These are phyloP conservation scores for Lasiosphaeria ovina DNA, from an alignment of 495 filamentous ascomycete species.

Conservation along the genomic window DNA sequence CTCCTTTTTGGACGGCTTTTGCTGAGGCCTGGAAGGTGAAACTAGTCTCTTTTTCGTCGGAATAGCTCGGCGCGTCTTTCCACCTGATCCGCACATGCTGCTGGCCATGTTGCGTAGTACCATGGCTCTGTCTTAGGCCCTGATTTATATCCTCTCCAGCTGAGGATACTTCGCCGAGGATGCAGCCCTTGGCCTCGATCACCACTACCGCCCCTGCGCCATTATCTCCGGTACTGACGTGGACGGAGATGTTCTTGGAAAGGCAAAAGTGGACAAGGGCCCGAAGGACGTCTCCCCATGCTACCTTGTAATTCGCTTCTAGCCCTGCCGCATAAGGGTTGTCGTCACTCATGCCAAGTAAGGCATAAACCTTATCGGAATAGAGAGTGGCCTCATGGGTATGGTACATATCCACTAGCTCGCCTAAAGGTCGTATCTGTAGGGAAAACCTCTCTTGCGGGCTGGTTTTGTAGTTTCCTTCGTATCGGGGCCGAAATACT, in stretches of 20 bases:
- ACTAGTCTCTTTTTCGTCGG: slow-evolving; percentile 12
- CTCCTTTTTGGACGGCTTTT: slow-evolving; percentile 21
- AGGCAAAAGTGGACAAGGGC: slow-evolving; percentile 7
- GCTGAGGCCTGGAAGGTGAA: slow-evolving; percentile 29
- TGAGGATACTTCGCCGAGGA: neutral
- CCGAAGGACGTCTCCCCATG: neutral
- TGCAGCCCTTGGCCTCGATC: neutral
- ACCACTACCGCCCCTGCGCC: neutral
- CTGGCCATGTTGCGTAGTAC: slow-evolving; percentile 1
- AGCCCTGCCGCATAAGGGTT: neutral
- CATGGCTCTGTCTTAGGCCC: neutral
- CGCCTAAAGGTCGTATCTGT: slow-evolving; percentile 26
- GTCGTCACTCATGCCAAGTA: slow-evolving; percentile 27
- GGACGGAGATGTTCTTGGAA: slow-evolving; percentile 4
- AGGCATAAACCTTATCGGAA: slow-evolving; percentile 39
- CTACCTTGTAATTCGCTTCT: slow-evolving; percentile 3
- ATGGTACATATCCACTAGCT: slow-evolving; percentile 38
- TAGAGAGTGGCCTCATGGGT: slow-evolving; percentile 28
- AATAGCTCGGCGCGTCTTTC: slow-evolving; percentile 14
- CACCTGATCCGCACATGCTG: slow-evolving; percentile 24
- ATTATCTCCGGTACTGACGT: neutral
- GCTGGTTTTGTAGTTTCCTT: slow-evolving; percentile 11
- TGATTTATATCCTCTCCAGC: neutral
- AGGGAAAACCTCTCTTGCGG: slow-evolving; percentile 7
- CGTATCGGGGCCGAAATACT: slow-evolving; percentile 22